phyloP scores from a whole-genome alignment of 2,329 filamentous ascomycete species.

The Septoria petroselini region DNA sequence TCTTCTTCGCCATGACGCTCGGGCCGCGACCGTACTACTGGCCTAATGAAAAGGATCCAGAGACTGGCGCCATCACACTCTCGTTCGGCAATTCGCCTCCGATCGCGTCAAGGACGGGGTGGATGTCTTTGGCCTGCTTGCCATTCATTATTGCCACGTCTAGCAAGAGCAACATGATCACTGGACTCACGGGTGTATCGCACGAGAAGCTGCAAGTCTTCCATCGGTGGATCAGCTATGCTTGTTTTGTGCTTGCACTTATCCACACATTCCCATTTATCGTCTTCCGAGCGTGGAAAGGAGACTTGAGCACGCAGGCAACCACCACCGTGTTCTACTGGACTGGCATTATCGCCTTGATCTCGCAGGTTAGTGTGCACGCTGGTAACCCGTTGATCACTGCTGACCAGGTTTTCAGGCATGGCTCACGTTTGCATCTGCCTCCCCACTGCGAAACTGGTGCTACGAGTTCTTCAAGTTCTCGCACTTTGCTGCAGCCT shows the following conservation, averaged over 20 bases:
- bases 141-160: slow-evolving; percentile 48
- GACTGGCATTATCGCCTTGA: slow-evolving; percentile 55
- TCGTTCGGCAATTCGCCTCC: slow-evolving; percentile 53
- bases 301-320: slow-evolving; percentile 50
- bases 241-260: slow-evolving; percentile 56
- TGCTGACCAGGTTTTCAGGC: slow-evolving; percentile 6
- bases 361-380: slow-evolving; percentile 49
- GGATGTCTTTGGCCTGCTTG: slow-evolving; percentile 52
- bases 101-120: slow-evolving; percentile 53
- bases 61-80: slow-evolving; percentile 7
- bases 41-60: slow-evolving; percentile 31
- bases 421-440: slow-evolving; percentile 53
- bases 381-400: not conserved
- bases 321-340: slow-evolving; percentile 50
- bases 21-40: slow-evolving; percentile 55
- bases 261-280: slow-evolving; percentile 61
- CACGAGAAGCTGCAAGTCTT: slow-evolving; percentile 59
- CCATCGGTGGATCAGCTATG: slow-evolving; percentile 55
- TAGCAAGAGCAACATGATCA: slow-evolving; percentile 57
- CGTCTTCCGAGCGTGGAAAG: slow-evolving; percentile 49
- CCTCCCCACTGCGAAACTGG: slow-evolving; percentile 51
- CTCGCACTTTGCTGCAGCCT: slow-evolving; percentile 52
- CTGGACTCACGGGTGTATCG: slow-evolving; percentile 53
- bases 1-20: slow-evolving; percentile 45
- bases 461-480: slow-evolving; percentile 62